Evolutionary conservation across 352 stramenopile genomes (phyloP).

Genomic region (Globisporangium irregulare): DNA sequence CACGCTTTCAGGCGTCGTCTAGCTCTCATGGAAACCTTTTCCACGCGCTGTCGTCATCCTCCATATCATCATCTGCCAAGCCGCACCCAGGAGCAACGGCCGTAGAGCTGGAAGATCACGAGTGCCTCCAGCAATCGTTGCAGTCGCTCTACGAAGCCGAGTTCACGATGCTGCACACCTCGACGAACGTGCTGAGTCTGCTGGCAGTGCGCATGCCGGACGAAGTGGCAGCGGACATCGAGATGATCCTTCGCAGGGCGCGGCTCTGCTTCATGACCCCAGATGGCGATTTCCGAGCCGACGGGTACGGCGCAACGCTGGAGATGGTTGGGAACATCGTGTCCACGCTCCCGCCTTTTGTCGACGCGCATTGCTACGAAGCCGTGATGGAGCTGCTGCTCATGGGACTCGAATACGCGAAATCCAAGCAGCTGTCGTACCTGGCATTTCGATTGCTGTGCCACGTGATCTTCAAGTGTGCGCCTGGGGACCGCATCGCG

Average conservation of each 20-base stretch:
- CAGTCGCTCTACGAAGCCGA: slow-evolving; percentile 60
- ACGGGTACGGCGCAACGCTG: slow-evolving; percentile 60
- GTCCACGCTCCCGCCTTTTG: slow-evolving; percentile 18
- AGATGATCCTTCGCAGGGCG: slow-evolving; percentile 32
- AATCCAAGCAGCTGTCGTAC: slow-evolving; percentile 57
- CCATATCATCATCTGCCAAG: slow-evolving; percentile 17
- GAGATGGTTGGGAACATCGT: slow-evolving; percentile 64
- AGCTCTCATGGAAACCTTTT: slow-evolving; percentile 59
- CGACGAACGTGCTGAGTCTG: slow-evolving; percentile 55
- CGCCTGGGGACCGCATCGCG: slow-evolving; percentile 31
- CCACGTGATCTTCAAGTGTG: slow-evolving; percentile 54
- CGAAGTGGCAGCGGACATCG: slow-evolving; percentile 34
- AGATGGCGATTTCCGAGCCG: slow-evolving; percentile 58
- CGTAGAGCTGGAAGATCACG: slow-evolving; percentile 24
- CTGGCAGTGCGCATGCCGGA: slow-evolving; percentile 46
- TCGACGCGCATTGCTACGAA: slow-evolving; percentile 18
- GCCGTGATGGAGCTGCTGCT: slow-evolving; percentile 46
- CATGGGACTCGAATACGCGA: slow-evolving; percentile 52
- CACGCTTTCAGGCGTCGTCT: slow-evolving; percentile 50
- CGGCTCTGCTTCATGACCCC: slow-evolving; percentile 54
- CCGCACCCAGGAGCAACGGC: not conserved
- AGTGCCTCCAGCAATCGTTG: slow-evolving; percentile 35
- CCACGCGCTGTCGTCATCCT: slow-evolving; percentile 37
- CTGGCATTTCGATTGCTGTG: slow-evolving; percentile 65
- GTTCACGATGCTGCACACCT: slow-evolving; percentile 51